These are phyloP conservation scores for Brassica carinata DNA, from an alignment of 345 rosid species.

Conservation along the genomic window DNA sequence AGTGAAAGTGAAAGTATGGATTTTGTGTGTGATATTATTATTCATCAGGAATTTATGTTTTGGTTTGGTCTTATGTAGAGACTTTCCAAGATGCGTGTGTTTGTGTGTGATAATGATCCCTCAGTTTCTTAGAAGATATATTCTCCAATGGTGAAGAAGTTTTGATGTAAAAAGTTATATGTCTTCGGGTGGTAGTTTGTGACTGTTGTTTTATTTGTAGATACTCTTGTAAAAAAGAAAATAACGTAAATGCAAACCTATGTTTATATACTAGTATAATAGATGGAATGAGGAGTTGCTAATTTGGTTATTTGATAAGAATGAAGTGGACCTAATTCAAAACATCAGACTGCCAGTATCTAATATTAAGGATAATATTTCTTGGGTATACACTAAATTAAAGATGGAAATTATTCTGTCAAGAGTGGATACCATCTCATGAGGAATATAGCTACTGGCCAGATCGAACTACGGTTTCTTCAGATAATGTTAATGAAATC, in stretches of 20 bases:
- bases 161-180: constrained; percentile 14
- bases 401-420: too few relatives aligned
- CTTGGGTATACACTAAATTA: too few relatives aligned
- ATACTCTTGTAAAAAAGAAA: constrained; percentile 2
- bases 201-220: constrained; percentile 6
- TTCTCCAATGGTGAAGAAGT: background rate
- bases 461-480: too few relatives aligned
- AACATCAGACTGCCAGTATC: too few relatives aligned
- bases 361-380: too few relatives aligned
- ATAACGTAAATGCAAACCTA: background rate
- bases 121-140: background rate
- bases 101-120: background rate
- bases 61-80: background rate
- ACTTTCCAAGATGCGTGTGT: background rate
- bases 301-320: too few relatives aligned
- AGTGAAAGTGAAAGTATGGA: background rate
- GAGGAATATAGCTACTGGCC: too few relatives aligned
- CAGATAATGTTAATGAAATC: too few relatives aligned
- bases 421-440: too few relatives aligned
- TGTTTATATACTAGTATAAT: background rate
- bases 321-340: too few relatives aligned
- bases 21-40: background rate
- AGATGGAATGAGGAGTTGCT: too few relatives aligned
- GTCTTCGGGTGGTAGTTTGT: constrained; percentile 12
- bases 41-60: background rate